Conservation (phyloP, 1,139 yeast genomes). For the Hansenula lynferdii region DNA sequence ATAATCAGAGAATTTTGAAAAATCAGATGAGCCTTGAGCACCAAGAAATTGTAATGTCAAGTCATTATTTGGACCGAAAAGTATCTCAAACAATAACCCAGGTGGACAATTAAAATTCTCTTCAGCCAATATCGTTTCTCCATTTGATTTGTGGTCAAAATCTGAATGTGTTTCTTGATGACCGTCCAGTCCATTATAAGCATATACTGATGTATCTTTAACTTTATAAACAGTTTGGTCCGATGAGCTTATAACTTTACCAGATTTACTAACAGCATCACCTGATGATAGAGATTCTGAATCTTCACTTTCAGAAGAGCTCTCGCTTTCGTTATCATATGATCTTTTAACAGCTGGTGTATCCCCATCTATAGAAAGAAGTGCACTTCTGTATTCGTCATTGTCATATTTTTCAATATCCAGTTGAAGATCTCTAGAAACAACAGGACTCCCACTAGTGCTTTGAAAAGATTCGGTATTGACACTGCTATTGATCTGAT, state of each 20-base stretch:
- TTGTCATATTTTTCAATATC: conserved; percentile 7
- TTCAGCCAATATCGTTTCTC: conserved; percentile 47
- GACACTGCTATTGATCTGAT: not conserved
- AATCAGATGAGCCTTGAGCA: conserved; percentile 66
- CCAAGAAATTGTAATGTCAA: conserved; percentile 50
- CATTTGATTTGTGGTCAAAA: conserved; percentile 49
- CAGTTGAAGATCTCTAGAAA: conserved; percentile 10
- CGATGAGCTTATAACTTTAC: conserved; percentile 1
- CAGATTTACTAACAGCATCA: conserved; percentile 3
- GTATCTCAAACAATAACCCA: conserved; percentile 62
- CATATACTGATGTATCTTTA: conserved; percentile 29
- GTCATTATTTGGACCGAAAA: conserved; percentile 64
- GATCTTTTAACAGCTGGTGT: conserved; percentile 16
- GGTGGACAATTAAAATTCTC: conserved; percentile 69
- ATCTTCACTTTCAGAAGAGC: conserved; percentile 19
- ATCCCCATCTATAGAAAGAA: conserved; percentile 35
- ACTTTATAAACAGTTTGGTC: conserved; percentile 27
- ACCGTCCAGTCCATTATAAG: conserved; percentile 40
- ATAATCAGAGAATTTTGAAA: conserved; percentile 45
- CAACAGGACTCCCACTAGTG: conserved; percentile 8
- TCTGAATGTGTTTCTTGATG: conserved; percentile 43
- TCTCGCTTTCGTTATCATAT: conserved; percentile 13
- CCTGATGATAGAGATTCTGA: conserved; percentile 14
- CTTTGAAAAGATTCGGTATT: conserved; percentile 3
- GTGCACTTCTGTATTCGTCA: conserved; percentile 25